Conservation (phyloP, 1,284 basidiomycete species). For the Apiotrichum brassicae region DNA sequence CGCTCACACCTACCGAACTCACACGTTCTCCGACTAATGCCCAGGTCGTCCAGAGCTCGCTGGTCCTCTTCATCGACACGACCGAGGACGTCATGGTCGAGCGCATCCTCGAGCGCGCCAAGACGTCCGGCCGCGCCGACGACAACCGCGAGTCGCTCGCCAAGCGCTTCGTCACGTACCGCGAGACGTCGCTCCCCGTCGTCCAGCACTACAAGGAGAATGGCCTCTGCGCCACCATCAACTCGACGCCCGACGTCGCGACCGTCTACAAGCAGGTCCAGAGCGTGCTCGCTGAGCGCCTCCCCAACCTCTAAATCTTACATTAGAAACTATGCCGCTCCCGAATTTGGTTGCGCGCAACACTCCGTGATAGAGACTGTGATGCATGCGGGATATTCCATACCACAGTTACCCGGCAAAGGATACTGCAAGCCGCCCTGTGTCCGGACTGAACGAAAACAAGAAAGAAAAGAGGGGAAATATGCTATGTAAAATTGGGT, state of each 20-base stretch:
- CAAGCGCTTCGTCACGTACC: slow-evolving; percentile 89
- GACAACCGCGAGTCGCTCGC: slow-evolving; percentile 93
- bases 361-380: slow-evolving; percentile 2
- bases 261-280: slow-evolving; percentile 63
- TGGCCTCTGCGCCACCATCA: slow-evolving; percentile 73
- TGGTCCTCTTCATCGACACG: slow-evolving; percentile 85
- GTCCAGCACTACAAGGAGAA: slow-evolving; percentile 72
- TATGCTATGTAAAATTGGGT: background rate
- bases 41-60: slow-evolving; percentile 71
- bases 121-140: slow-evolving; percentile 92
- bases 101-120: slow-evolving; percentile 78
- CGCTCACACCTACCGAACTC: no score
- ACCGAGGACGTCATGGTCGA: slow-evolving; percentile 81
- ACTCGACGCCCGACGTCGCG: slow-evolving; percentile 67
- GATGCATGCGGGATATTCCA: slow-evolving; percentile 12
- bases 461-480: background rate
- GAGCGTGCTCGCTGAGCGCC: slow-evolving; percentile 51
- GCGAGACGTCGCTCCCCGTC: slow-evolving; percentile 91
- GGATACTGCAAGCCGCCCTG: no score
- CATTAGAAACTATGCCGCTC: no score
- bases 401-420: no score
- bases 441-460: no score
- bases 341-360: no score
- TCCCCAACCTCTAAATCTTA: slow-evolving; percentile 11
- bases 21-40: background rate